Percentiles rank a stretch among this genome's conserved stretches.
phyloP scores from a whole-genome alignment of 1,139 yeast species.

The Debaryomyces nepalensis region DNA sequence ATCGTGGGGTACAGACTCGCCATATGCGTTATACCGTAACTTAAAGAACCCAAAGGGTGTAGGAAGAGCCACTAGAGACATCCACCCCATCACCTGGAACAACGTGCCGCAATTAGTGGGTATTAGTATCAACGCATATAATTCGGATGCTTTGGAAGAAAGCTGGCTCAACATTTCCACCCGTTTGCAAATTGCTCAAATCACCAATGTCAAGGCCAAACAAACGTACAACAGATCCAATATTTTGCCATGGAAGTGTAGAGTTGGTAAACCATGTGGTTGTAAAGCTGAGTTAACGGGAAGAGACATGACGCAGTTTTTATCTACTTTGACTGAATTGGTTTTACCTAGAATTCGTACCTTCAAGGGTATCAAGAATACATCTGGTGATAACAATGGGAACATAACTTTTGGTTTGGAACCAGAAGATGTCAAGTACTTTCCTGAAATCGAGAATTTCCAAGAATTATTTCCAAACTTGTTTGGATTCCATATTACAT shows the following conservation, averaged over 20 bases:
- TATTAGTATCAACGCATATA: slow-evolving; percentile 76
- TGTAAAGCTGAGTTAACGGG: slow-evolving; percentile 83
- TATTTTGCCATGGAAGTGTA: slow-evolving; percentile 84
- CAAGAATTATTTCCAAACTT: slow-evolving; percentile 89
- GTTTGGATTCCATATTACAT: slow-evolving; percentile 83
- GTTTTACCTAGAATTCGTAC: slow-evolving; percentile 94
- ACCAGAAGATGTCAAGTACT: slow-evolving; percentile 74
- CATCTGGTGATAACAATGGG: slow-evolving; percentile 84
- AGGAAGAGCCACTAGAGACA: slow-evolving; percentile 70
- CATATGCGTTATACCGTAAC: slow-evolving; percentile 86
- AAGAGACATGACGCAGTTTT: slow-evolving; percentile 82
- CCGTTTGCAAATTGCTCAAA: slow-evolving; percentile 82
- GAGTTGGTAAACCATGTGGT: slow-evolving; percentile 92
- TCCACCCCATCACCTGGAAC: slow-evolving; percentile 63
- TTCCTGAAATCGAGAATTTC: slow-evolving; percentile 93
- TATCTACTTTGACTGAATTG: slow-evolving; percentile 84
- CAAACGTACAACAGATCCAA: slow-evolving; percentile 76
- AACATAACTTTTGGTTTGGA: slow-evolving; percentile 84
- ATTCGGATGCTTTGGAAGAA: slow-evolving; percentile 72
- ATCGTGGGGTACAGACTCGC: slow-evolving; percentile 87
- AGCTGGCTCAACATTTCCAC: slow-evolving; percentile 80
- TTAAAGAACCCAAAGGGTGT: slow-evolving; percentile 67
- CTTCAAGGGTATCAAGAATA: slow-evolving; percentile 74
- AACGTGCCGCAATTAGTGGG: slow-evolving; percentile 75
- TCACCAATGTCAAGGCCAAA: slow-evolving; percentile 86